phyloP scores from a whole-genome alignment of 2,329 filamentous ascomycete genomes.

The Pseudocercospora pini-densiflorae region DNA sequence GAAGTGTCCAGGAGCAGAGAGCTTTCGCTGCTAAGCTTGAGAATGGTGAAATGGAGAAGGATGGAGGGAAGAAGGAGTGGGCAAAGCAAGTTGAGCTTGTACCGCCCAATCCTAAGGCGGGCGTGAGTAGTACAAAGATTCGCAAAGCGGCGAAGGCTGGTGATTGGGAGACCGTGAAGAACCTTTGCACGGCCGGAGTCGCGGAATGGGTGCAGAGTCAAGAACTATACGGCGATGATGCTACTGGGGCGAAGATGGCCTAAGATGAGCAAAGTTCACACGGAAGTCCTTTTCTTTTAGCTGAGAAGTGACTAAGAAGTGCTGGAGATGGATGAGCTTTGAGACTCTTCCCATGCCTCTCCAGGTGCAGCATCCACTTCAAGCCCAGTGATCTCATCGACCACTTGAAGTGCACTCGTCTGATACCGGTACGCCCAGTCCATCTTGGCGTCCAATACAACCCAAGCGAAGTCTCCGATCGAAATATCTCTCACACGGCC shows the following conservation, averaged over 20 bases:
- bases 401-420: not conserved
- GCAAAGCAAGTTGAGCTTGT: slow-evolving; percentile 64
- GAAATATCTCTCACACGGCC: not conserved
- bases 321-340: too few relatives aligned
- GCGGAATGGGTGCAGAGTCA: slow-evolving; percentile 61
- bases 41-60: slow-evolving; percentile 51
- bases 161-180: slow-evolving; percentile 54
- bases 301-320: not conserved
- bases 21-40: slow-evolving; percentile 59
- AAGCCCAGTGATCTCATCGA: not conserved
- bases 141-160: slow-evolving; percentile 58
- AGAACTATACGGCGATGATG: slow-evolving; percentile 56
- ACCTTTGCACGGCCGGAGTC: slow-evolving; percentile 63
- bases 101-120: slow-evolving; percentile 52
- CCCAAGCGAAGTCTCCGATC: not conserved
- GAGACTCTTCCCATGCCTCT: not conserved
- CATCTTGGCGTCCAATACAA: not conserved
- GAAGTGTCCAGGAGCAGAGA: slow-evolving; percentile 58
- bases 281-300: not conserved
- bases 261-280: slow-evolving; percentile 13
- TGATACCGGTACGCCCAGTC: not conserved
- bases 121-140: slow-evolving; percentile 65
- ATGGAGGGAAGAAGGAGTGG: slow-evolving; percentile 65
- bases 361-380: not conserved
- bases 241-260: slow-evolving; percentile 38